Evolutionary conservation across 768 basidiomycete genomes (phyloP), one percentile per base, ranked within the genome.

Genomic region (Agrocybe pediades): DNA sequence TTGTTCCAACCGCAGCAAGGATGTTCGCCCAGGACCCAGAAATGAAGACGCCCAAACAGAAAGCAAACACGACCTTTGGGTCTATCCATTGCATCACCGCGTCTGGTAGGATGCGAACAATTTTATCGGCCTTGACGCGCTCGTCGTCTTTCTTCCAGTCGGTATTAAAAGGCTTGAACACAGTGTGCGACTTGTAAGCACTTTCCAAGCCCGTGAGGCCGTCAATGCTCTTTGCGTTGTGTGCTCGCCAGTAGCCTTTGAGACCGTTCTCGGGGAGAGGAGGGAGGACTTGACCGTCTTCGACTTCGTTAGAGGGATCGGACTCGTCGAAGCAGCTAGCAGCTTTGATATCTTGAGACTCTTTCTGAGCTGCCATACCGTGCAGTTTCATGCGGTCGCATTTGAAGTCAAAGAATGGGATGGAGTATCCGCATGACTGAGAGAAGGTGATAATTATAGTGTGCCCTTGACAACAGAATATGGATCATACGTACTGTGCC

Each of bases 401-500:
- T 41, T 76, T 68, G 70, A 77, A 86, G 40, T 69, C 66, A 62
- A 77, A 85, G 58, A 74, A 76, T 1, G 86, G 86, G 23, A 85
- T 75, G 0, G 75, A 75, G 53, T 73, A 86, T 26, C 85, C 85
- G 58, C 83, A 86, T 0, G 83, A 83, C 85, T 86, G 56, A 24
- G 16, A 8, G 6, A 9, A 9, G 46, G 21, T 25, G 5, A n/a
- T 41, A 9, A 29, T 24, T n/a, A 16, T 26, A 20, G 17, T 46
- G 21, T 51, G 40, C 9, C 42, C 21, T 9, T 41, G 17, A 40
- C 17, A 13, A 29, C 2, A 29, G 13, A 33, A 27, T 25, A 36
- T 33, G 16, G 41, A 16, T 11, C 7, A 4, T 15, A 66, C 73
- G 49, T 56, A 74, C 75, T 8, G 70, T 68, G 27, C 69, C 63